These are phyloP conservation scores for Boeremia exigua DNA, from an alignment of 2,329 filamentous ascomycete genomes.

Conservation along the genomic window DNA sequence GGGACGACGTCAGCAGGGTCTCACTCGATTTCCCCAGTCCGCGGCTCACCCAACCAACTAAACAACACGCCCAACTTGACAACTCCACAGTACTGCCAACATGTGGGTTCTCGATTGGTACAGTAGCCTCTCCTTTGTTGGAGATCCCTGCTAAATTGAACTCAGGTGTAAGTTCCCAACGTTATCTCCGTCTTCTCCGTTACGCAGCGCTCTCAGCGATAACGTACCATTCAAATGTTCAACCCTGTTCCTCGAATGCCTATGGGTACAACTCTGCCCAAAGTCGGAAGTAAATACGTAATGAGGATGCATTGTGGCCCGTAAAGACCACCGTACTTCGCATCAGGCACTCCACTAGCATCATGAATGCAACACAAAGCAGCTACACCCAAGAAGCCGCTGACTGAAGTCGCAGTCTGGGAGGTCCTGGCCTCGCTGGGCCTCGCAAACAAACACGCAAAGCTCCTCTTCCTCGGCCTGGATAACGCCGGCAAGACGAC, in stretches of 20 bases:
- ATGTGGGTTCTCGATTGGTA: constrained; percentile 97
- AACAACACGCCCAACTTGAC: background rate
- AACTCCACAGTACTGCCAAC: background rate
- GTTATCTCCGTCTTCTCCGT: constrained; percentile 6
- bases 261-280: background rate
- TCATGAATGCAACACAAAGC: background rate
- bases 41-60: background rate
- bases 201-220: background rate
- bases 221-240: background rate
- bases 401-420: constrained; percentile 66
- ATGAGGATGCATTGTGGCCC: background rate
- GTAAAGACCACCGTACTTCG: background rate
- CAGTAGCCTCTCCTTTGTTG: background rate
- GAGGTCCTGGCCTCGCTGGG: constrained; percentile 86
- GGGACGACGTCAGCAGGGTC: constrained; percentile 18
- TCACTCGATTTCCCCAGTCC: constrained; percentile 4
- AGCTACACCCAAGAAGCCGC: background rate
- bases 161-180: constrained; percentile 40
- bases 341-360: too few relatives aligned
- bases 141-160: constrained; percentile 18
- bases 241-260: background rate
- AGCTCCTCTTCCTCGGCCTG: constrained; percentile 75
- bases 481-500: constrained; percentile 97
- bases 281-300: background rate
- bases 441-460: constrained; percentile 90